Base-by-base conservation (phyloP, 441 rosid species). In the Omphalea diandra region DNA sequence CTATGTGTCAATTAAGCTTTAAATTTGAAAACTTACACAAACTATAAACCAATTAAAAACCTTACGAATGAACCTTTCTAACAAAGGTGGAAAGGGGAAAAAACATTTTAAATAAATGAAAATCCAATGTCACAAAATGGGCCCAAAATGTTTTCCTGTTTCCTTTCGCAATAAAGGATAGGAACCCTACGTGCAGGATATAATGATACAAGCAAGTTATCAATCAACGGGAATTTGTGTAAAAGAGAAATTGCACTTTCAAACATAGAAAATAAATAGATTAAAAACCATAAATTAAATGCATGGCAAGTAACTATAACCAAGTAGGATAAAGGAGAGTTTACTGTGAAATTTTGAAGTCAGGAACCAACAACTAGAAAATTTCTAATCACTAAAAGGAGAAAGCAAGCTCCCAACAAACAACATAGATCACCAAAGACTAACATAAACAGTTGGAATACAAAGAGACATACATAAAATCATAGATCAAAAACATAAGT, bases 401-500 rank as follows among this genome's bases (percentile, higher is more conserved):
- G 18, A 9, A 53, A 26, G 31, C 31, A 26, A 54, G 58, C 3
- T 26, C 32, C 8, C 26, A 58, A 27, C 3, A 38, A 38, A 36
- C 47, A 29, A 20, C 27, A 60, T 60, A 5, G 10, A 60, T 60
- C 31, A 38, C 36, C 27, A 58, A 7, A 8, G 5, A 54, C 5
- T 5, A 47, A 46, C 9, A 29, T 26, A 17, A 12, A 0, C 49
- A 29, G 15, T n/a, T n/a, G n/a, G n/a, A n/a, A n/a, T 20, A 32
- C 12, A n/a, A 32, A 32, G 2, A 49, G 17, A 29, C 22, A 65
- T 2, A 43, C 5, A 52, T 53, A 22, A 40, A 27, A 53, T 56
- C 29, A 53, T 38, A 52, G 74, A n/a, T 26, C 44, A 54, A 29
- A 55, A 29, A 40, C 61, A 31, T 3, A 27, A 68, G 14, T 53